These are phyloP conservation scores for Gardenia jasminoides DNA, from an alignment of 257 asterid species.

Conservation along the genomic window DNA sequence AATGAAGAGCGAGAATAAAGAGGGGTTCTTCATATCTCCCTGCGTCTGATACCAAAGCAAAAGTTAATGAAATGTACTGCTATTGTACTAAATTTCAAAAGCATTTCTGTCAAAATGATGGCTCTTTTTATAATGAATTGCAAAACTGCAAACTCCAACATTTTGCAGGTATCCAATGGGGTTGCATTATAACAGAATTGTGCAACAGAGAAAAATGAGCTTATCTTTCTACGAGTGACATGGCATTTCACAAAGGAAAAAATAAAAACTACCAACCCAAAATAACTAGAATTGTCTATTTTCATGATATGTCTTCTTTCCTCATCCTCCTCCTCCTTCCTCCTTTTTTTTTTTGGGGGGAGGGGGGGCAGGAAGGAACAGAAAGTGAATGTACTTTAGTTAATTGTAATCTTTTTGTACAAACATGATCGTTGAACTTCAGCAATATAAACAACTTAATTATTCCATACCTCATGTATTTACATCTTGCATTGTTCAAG, in stretches of 20 bases:
- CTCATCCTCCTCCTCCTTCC: no score
- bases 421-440: background rate
- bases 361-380: background rate
- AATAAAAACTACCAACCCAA: background rate
- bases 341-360: no score
- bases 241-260: background rate
- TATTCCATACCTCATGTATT: constrained; percentile 9
- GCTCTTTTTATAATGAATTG: background rate
- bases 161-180: background rate
- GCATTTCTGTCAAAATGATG: constrained; percentile 8
- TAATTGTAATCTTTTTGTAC: background rate
- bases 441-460: background rate
- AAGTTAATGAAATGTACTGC: constrained; percentile 5
- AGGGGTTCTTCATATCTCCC: constrained; percentile 3
- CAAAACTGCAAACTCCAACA: background rate
- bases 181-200: background rate
- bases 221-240: background rate
- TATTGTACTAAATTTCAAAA: constrained; percentile 2
- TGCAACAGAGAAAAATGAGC: background rate
- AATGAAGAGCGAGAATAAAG: constrained; percentile 15
- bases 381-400: background rate
- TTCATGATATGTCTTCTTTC: no score
- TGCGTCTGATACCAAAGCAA: constrained; percentile 1
- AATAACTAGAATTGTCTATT: no score
- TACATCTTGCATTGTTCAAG: background rate